phyloP scores from a whole-genome alignment of 1,284 basidiomycete genomes.

The Irpex sp. region DNA sequence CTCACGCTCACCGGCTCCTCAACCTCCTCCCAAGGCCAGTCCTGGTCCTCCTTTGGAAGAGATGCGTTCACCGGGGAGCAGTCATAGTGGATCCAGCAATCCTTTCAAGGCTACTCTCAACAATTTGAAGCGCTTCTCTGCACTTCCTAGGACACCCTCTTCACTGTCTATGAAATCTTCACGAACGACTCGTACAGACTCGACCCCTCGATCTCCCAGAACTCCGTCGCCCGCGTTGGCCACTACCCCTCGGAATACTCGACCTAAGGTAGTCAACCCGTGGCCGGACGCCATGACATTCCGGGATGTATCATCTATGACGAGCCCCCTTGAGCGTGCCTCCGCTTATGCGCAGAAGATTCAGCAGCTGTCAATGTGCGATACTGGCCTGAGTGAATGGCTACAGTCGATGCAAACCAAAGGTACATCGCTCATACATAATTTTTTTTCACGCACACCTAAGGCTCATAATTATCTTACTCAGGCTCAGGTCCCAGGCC shows the following conservation, averaged over 20 bases:
- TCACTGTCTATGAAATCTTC: slow-evolving; percentile 24
- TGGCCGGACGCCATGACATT: slow-evolving; percentile 77
- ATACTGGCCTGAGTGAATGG: slow-evolving; percentile 83
- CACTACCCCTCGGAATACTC: slow-evolving; percentile 16
- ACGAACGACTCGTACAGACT: neutral
- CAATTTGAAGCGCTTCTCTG: slow-evolving; percentile 51
- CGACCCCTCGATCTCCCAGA: slow-evolving; percentile 9
- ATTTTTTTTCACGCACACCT: neutral
- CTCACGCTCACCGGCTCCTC: slow-evolving; percentile 32
- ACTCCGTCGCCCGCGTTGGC: slow-evolving; percentile 31
- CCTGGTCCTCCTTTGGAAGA: slow-evolving; percentile 21
- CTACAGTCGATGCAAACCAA: slow-evolving; percentile 50
- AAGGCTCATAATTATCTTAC: slow-evolving; percentile 5
- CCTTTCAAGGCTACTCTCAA: slow-evolving; percentile 23
- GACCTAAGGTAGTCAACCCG: slow-evolving; percentile 39
- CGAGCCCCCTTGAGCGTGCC: slow-evolving; percentile 70
- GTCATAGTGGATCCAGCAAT: slow-evolving; percentile 17
- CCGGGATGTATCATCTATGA: slow-evolving; percentile 60
- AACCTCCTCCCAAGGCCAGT: slow-evolving; percentile 48
- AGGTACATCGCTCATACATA: slow-evolving; percentile 42
- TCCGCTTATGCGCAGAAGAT: slow-evolving; percentile 79
- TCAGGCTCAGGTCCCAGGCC: neutral
- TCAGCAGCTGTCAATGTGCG: slow-evolving; percentile 74
- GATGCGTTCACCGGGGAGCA: slow-evolving; percentile 10
- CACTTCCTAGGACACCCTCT: slow-evolving; percentile 52